phyloP scores from a whole-genome alignment of 2,329 filamentous ascomycete genomes.

The Rhytidhysteron rufulum region DNA sequence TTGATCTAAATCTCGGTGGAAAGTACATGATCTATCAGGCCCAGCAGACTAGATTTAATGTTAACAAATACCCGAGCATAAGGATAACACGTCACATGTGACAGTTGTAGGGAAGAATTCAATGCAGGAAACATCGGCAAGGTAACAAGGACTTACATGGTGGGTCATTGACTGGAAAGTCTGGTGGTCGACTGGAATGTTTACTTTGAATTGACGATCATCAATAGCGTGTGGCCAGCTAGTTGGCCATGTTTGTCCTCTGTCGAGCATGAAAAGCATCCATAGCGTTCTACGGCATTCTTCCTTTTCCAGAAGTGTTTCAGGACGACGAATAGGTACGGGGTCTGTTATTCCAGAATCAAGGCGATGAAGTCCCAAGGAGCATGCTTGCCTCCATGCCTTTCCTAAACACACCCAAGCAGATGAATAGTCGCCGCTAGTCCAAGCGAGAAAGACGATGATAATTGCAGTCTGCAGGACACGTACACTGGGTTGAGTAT shows the following conservation, averaged over 20 bases:
- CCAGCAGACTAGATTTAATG: slow-evolving; percentile 1
- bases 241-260: slow-evolving; percentile 22
- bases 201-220: slow-evolving; percentile 28
- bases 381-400: slow-evolving; percentile 28
- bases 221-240: slow-evolving; percentile 25
- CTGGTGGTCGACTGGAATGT: slow-evolving; percentile 21
- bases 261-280: slow-evolving; percentile 28
- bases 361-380: slow-evolving; percentile 24
- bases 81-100: too few species aligned
- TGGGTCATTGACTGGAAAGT: slow-evolving; percentile 18
- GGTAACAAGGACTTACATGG: slow-evolving; percentile 6
- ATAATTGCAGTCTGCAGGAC: slow-evolving; percentile 22
- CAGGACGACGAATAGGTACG: slow-evolving; percentile 2
- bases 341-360: slow-evolving; percentile 11
- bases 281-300: slow-evolving; percentile 27
- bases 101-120: background rate
- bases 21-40: slow-evolving; percentile 6
- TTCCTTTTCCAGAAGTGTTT: slow-evolving; percentile 16
- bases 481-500: slow-evolving; percentile 16
- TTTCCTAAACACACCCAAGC: slow-evolving; percentile 29
- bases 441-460: slow-evolving; percentile 19
- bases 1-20: slow-evolving; percentile 18
- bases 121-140: background rate
- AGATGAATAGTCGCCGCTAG: slow-evolving; percentile 23
- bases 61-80: too few species aligned